Base-by-base conservation (phyloP, 495 filamentous ascomycete species). In the Aspergillus mulundensis region DNA sequence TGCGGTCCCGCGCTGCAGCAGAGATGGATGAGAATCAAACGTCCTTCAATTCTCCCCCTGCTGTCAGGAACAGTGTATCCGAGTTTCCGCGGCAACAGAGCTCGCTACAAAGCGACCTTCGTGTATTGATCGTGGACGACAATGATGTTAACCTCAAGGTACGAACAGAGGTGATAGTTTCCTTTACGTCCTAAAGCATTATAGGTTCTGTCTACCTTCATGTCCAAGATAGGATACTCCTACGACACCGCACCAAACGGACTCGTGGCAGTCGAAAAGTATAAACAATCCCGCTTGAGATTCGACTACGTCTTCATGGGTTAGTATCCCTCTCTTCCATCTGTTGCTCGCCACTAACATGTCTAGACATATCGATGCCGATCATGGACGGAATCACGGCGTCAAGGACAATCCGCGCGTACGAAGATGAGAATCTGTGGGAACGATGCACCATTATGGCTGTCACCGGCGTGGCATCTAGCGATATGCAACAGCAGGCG, bases 281-380 rank as follows among this genome's bases (percentile, higher is more conserved):
- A 78, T 56, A 71, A 73, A 53, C 45, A 62, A 0, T 64, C 62
- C 4, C 41, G 44, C 10, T 53, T 46, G 2, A 59, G 25, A 23
- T 81, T 79, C 54, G 74, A 83, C 53, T 72, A 81, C 32, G 74
- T 87, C 1, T 69, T 86, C 18, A 86, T 87, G 84, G 83, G 75
- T 76, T 57, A 16, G 66, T 43, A 23, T 38, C 10, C 5, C 34
- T 51, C 21, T 23, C 24, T 20, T 24, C 15, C 49, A 2, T n/a
- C n/a, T 12, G 30, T 40, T 34, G 12, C 2, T 25, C 30, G 28
- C 18, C 0, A 15, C 41, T 50, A 14, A 38, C 46, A 45, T 47
- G n/a, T 44, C 30, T 21, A 78, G 77, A 87, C 58, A 81, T 87
- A 7, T 80, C 78, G 43, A 88, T 88, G 85, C 84, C 84, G 0